Percentiles rank a stretch among this genome's conserved stretches.
These are phyloP conservation scores for Gomphus sp. DNA, from an alignment of 1,284 basidiomycete genomes.

Conservation along the genomic window DNA sequence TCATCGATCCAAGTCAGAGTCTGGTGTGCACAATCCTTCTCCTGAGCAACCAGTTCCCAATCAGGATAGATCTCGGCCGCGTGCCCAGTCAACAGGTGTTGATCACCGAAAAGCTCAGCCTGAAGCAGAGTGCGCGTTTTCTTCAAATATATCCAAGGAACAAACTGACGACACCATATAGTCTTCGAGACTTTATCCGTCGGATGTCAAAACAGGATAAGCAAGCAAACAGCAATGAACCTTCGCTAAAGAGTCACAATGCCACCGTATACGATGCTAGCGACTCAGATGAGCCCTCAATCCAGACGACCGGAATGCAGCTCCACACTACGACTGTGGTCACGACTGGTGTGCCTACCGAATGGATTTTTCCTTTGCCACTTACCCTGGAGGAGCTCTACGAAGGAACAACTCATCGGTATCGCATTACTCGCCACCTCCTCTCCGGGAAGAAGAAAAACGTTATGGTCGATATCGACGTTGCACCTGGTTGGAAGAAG, in stretches of 20 bases:
- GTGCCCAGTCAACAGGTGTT: slow-evolving; percentile 6
- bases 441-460: slow-evolving; percentile 37
- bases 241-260: slow-evolving; percentile 3
- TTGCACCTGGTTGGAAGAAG: slow-evolving; percentile 28
- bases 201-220: slow-evolving; percentile 12
- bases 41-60: neutral
- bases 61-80: neutral
- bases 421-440: slow-evolving; percentile 42
- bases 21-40: neutral
- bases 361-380: slow-evolving; percentile 42
- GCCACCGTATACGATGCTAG: slow-evolving; percentile 9
- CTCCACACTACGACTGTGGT: slow-evolving; percentile 9
- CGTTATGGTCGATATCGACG: slow-evolving; percentile 38
- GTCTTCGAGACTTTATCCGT: slow-evolving; percentile 11
- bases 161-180: slow-evolving; percentile 19
- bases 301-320: slow-evolving; percentile 4
- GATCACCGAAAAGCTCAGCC: neutral
- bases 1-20: slow-evolving; percentile 5
- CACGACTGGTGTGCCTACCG: slow-evolving; percentile 21
- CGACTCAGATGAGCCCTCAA: slow-evolving; percentile 1
- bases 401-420: slow-evolving; percentile 46
- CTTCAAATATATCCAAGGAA: neutral
- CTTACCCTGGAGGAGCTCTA: slow-evolving; percentile 48
- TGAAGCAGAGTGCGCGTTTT: slow-evolving; percentile 12
- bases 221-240: slow-evolving; percentile 2